phyloP scores from a whole-genome alignment of 805 yeast genomes.

The Brettanomyces custersianus region DNA sequence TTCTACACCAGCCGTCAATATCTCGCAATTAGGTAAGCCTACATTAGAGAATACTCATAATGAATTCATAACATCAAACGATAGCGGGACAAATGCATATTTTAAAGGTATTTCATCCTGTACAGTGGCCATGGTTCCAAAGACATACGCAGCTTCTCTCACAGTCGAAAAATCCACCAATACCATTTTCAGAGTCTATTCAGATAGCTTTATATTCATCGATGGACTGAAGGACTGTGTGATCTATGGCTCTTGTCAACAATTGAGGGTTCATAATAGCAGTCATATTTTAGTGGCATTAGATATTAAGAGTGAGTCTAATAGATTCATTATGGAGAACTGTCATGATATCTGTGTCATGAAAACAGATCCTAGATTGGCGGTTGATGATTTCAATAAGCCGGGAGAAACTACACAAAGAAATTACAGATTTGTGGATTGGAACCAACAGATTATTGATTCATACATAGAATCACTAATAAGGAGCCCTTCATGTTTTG shows the following conservation, averaged over 20 bases:
- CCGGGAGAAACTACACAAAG: too few relatives aligned
- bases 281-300: constrained; percentile 8
- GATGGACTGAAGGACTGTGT: constrained; percentile 9
- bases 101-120: neutral
- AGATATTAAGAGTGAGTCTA: constrained; percentile 7
- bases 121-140: neutral
- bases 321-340: constrained; percentile 19
- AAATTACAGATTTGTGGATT: too few relatives aligned
- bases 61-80: neutral
- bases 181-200: constrained; percentile 10
- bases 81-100: neutral
- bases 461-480: too few relatives aligned
- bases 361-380: constrained; percentile 2
- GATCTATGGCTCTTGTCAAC: constrained; percentile 16
- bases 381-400: constrained; percentile 22
- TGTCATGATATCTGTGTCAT: constrained; percentile 12
- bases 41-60: neutral
- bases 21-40: neutral
- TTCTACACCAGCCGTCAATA: neutral
- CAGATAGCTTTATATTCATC: constrained; percentile 16
- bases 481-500: too few relatives aligned
- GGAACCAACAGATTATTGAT: too few relatives aligned
- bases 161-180: constrained; percentile 12
- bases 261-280: constrained; percentile 19
- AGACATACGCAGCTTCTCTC: constrained; percentile 9